These are phyloP conservation scores for Hymenoscyphus fraxineus DNA, from an alignment of 2,329 filamentous ascomycete genomes.

Conservation along the genomic window DNA sequence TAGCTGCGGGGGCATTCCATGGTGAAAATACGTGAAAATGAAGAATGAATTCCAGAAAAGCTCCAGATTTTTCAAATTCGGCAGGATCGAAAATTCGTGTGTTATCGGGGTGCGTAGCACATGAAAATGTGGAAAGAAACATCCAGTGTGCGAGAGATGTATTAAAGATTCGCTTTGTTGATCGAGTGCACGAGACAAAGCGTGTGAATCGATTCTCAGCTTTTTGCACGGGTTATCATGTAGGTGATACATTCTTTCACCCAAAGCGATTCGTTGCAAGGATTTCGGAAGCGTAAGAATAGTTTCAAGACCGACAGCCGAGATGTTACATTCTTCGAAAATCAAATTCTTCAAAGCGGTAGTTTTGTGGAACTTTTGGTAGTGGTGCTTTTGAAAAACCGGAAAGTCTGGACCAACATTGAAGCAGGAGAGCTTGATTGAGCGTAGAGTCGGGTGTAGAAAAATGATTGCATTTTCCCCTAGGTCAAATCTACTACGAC, in stretches of 20 bases:
- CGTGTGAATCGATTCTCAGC: neutral
- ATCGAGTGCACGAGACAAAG: neutral
- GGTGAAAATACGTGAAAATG: neutral
- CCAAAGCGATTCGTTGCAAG: neutral
- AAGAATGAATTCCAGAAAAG: neutral
- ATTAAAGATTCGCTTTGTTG: neutral
- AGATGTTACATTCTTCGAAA: neutral
- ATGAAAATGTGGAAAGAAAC: neutral
- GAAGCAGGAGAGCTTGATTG: neutral
- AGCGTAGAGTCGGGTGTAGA: neutral
- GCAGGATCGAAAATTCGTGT: neutral
- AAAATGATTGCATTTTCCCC: neutral
- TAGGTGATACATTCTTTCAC: neutral
- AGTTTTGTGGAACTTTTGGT: neutral
- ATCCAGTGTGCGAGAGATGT: neutral
- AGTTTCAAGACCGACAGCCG: neutral
- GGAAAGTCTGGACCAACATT: neutral
- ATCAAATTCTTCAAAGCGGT: neutral
- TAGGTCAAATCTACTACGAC: neutral
- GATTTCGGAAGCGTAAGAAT: neutral
- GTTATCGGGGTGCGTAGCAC: neutral
- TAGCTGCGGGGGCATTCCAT: neutral
- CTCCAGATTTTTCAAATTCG: neutral
- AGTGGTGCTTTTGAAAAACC: neutral
- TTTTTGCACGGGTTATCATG: neutral